These are phyloP conservation scores for Pulveroboletus sp. DNA, from an alignment of 768 basidiomycete genomes.

Conservation along the genomic window DNA sequence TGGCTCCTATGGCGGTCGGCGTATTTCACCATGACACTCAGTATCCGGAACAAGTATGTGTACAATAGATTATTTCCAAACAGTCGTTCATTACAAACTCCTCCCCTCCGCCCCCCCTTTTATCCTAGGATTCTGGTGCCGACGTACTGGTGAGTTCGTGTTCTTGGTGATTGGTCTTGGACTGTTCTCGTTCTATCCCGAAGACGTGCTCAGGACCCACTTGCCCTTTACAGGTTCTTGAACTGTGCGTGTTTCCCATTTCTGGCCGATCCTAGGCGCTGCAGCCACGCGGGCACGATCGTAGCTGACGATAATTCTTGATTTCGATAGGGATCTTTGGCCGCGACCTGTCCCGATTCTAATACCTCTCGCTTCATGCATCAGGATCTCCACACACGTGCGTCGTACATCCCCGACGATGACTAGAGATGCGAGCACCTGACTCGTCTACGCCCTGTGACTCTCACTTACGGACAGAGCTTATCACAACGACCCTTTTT, in stretches of 20 bases:
- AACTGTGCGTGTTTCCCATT: slow-evolving; percentile 46
- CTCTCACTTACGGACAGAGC: slow-evolving; percentile 8
- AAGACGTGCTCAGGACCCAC: background rate
- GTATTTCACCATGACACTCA: slow-evolving; percentile 75
- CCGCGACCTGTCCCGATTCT: slow-evolving; percentile 68
- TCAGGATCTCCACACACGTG: no score
- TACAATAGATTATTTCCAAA: slow-evolving; percentile 3
- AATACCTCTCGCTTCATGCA: slow-evolving; percentile 14
- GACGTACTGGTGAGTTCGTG: slow-evolving; percentile 53
- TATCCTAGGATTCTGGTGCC: slow-evolving; percentile 55
- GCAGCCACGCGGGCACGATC: slow-evolving; percentile 15
- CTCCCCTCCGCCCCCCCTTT: no score
- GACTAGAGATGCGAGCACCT: background rate
- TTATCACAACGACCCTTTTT: slow-evolving; percentile 4
- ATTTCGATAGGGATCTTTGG: slow-evolving; percentile 60
- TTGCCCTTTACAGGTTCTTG: slow-evolving; percentile 47
- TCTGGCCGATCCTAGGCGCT: slow-evolving; percentile 1
- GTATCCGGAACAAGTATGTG: slow-evolving; percentile 62
- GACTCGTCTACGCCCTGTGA: background rate
- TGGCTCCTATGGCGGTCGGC: slow-evolving; percentile 81
- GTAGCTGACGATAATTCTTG: slow-evolving; percentile 8
- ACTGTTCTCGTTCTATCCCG: no score
- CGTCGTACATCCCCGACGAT: no score
- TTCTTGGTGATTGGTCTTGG: slow-evolving; percentile 7
- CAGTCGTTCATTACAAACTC: slow-evolving; percentile 6